A percentile compares a stretch with the other conserved stretches of the same genome.
These are phyloP conservation scores for Metschnikowia proteae DNA, from an alignment of 805 yeast genomes.

Conservation along the genomic window DNA sequence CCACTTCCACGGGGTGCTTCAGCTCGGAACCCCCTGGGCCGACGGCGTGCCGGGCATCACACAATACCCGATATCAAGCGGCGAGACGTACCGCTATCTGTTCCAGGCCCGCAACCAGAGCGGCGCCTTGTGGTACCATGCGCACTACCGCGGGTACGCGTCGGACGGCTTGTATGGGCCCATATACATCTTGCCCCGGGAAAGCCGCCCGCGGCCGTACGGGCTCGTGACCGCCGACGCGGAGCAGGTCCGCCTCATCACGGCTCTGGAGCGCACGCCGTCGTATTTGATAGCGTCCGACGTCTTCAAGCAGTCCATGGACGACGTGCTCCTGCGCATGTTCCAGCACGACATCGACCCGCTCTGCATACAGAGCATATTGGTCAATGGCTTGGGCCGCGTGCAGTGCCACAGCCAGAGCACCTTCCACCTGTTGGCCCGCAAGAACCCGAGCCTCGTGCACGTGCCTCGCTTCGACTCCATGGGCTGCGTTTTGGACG, in stretches of 20 bases:
- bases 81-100: conserved; percentile 37
- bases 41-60: conserved; percentile 53
- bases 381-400: conserved; percentile 31
- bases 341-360: conserved; percentile 31
- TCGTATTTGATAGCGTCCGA: conserved; percentile 35
- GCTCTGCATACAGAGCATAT: conserved; percentile 27
- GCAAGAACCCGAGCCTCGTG: conserved; percentile 11
- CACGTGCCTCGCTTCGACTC: conserved; percentile 17
- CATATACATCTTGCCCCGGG: conserved; percentile 38
- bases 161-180: conserved; percentile 50
- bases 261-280: conserved; percentile 24
- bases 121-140: conserved; percentile 57
- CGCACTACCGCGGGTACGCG: conserved; percentile 46
- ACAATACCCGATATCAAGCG: conserved; percentile 48
- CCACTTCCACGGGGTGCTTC: conserved; percentile 55
- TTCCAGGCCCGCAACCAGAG: conserved; percentile 38
- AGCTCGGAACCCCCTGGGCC: conserved; percentile 42
- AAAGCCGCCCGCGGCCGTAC: conserved; percentile 29
- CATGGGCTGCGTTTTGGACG: conserved; percentile 22
- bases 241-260: conserved; percentile 27
- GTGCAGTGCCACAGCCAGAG: conserved; percentile 19
- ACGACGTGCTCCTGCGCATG: conserved; percentile 33
- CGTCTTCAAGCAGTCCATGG: conserved; percentile 34
- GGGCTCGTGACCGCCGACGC: conserved; percentile 21
- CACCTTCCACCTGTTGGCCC: conserved; percentile 15